Conservation (phyloP, 1,139 yeast species). For the Kodamaea arcana region DNA sequence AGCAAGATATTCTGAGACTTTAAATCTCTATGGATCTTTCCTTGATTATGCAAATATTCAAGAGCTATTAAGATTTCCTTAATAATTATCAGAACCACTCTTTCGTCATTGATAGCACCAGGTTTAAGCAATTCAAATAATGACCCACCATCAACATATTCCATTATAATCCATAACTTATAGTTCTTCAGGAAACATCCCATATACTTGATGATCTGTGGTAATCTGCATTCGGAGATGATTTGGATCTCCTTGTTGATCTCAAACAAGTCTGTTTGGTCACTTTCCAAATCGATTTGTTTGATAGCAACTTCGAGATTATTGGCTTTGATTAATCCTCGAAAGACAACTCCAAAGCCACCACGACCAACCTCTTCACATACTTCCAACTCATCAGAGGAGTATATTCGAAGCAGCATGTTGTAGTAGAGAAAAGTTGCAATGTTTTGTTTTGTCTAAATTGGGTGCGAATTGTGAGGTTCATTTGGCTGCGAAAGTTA, state of each 20-base stretch:
- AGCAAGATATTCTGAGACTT: constrained; percentile 80
- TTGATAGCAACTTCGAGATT: constrained; percentile 58
- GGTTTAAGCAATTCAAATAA: constrained; percentile 62
- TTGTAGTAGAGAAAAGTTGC: constrained; percentile 3
- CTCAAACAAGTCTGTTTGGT: constrained; percentile 72
- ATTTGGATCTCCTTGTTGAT: constrained; percentile 77
- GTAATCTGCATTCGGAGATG: constrained; percentile 66
- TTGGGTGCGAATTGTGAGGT: no score
- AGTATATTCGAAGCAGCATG: constrained; percentile 17
- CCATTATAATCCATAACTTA: constrained; percentile 86
- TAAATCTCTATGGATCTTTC: constrained; percentile 82
- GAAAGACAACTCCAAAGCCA: constrained; percentile 82
- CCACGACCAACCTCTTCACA: constrained; percentile 83
- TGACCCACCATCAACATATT: constrained; percentile 80
- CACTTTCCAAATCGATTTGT: constrained; percentile 75
- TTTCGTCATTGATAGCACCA: constrained; percentile 49
- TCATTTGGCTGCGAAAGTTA: no score
- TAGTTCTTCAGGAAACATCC: constrained; percentile 80
- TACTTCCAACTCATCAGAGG: constrained; percentile 47
- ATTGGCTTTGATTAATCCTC: constrained; percentile 56
- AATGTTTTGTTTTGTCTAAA: constrained; percentile 2
- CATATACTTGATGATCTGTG: constrained; percentile 68
- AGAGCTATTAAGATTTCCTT: constrained; percentile 64
- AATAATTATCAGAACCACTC: constrained; percentile 52
- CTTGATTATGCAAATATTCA: constrained; percentile 66